Percentiles rank a stretch among this genome's conserved stretches.
phyloP scores from a whole-genome alignment of 192 early-diverging fungal genomes.

The Backusella sp. region DNA sequence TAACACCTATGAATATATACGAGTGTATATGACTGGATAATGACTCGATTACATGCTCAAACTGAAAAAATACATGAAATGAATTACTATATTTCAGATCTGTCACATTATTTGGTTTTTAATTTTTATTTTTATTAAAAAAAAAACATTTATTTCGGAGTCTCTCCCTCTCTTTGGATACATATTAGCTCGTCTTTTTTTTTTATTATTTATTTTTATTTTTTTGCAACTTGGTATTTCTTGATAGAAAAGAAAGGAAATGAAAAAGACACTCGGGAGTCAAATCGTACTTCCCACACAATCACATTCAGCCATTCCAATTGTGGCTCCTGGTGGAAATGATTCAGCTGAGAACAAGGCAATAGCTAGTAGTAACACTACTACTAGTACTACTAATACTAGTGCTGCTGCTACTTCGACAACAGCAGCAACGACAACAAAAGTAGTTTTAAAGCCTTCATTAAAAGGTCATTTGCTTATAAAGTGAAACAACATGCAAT shows the following conservation, averaged over 20 bases:
- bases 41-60: too few species aligned
- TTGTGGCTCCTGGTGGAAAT: slow-evolving; percentile 8
- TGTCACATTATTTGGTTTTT: not conserved
- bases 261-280: slow-evolving; percentile 19
- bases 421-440: not conserved
- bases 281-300: slow-evolving; percentile 18
- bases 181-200: not conserved
- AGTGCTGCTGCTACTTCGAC: too few species aligned
- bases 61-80: too few species aligned
- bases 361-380: too few species aligned
- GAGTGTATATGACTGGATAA: not conserved
- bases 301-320: slow-evolving; percentile 17
- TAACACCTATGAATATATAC: too few species aligned
- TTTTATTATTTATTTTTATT: not conserved
- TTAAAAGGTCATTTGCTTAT: slow-evolving; percentile 1
- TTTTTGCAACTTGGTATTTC: not conserved
- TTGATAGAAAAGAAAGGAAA: not conserved
- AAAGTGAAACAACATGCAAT: not conserved
- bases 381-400: too few species aligned
- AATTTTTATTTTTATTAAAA: too few species aligned
- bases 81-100: not conserved
- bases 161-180: not conserved
- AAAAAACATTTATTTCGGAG: not conserved
- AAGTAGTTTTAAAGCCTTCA: slow-evolving; percentile 7
- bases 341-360: not conserved